These are phyloP conservation scores for Neurospora discreta DNA, from an alignment of 495 filamentous ascomycete species.

Conservation along the genomic window DNA sequence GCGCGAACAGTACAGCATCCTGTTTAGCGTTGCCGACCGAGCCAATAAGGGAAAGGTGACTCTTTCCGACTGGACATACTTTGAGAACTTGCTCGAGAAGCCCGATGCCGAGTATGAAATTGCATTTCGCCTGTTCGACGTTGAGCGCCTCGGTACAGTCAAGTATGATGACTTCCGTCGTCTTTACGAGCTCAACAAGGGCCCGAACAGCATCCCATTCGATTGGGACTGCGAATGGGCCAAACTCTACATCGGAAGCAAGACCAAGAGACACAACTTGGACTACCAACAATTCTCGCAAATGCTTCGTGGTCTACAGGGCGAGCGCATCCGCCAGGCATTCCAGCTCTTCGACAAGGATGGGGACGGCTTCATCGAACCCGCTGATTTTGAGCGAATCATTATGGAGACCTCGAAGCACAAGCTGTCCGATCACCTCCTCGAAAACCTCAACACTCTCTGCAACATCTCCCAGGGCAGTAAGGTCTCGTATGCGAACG, in stretches of 20 bases:
- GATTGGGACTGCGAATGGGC: slow-evolving; percentile 97
- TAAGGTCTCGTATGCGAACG: slow-evolving; percentile 95
- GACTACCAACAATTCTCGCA: slow-evolving; percentile 97
- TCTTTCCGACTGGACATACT: slow-evolving; percentile 79
- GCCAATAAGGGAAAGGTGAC: slow-evolving; percentile 57
- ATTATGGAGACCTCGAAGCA: slow-evolving; percentile 87
- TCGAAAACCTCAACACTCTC: slow-evolving; percentile 86
- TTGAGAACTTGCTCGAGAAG: slow-evolving; percentile 86
- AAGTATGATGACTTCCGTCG: slow-evolving; percentile 77
- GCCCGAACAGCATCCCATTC: slow-evolving; percentile 71
- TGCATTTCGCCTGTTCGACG: slow-evolving; percentile 90
- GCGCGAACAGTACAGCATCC: slow-evolving; percentile 84
- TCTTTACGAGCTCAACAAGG: slow-evolving; percentile 76
- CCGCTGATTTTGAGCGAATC: slow-evolving; percentile 91
- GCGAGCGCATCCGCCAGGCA: slow-evolving; percentile 88
- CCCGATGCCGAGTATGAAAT: slow-evolving; percentile 99
- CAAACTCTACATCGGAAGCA: slow-evolving; percentile 81
- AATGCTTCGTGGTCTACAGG: slow-evolving; percentile 92
- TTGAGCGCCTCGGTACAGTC: slow-evolving; percentile 67
- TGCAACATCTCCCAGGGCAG: slow-evolving; percentile 88
- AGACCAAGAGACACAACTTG: slow-evolving; percentile 72
- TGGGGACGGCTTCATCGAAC: slow-evolving; percentile 93
- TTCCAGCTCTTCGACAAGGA: slow-evolving; percentile 89
- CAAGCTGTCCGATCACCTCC: slow-evolving; percentile 92
- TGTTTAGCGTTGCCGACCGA: slow-evolving; percentile 83